These are phyloP conservation scores for Pichia nanzhaoensis DNA, from an alignment of 805 yeast species.

Conservation along the genomic window DNA sequence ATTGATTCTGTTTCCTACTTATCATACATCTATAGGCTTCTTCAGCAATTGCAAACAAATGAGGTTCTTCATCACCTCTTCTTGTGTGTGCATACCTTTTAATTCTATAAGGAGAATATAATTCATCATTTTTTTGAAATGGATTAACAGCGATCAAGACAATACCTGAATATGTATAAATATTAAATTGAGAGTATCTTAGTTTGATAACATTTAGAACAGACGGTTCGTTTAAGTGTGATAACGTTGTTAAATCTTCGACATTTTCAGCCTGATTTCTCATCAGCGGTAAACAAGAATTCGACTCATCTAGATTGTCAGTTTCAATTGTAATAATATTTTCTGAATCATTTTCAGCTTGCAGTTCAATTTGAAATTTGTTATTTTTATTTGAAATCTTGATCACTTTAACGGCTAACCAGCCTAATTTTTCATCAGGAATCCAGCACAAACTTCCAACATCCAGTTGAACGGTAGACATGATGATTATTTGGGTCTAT, in stretches of 20 bases:
- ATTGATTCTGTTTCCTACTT: conserved; percentile 76
- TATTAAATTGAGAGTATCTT: conserved; percentile 82
- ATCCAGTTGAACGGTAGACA: conserved; percentile 10
- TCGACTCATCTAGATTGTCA: conserved; percentile 41
- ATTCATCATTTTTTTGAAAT: conserved; percentile 83
- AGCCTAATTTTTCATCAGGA: conserved; percentile 66
- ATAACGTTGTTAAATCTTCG: conserved; percentile 87
- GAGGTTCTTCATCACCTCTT: conserved; percentile 95
- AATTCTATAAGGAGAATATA: conserved; percentile 86
- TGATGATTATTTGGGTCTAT: not conserved
- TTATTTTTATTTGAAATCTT: conserved; percentile 35
- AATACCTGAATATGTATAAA: conserved; percentile 94
- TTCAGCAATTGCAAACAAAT: conserved; percentile 94
- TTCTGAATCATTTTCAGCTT: conserved; percentile 41
- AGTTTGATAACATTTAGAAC: conserved; percentile 88
- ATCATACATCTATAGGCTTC: conserved; percentile 96
- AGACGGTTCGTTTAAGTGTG: conserved; percentile 93
- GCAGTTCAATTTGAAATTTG: conserved; percentile 45
- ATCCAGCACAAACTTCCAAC: conserved; percentile 63
- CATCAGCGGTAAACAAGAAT: conserved; percentile 63
- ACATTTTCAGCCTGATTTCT: conserved; percentile 92
- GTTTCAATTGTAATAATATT: conserved; percentile 43
- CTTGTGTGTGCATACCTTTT: conserved; percentile 91
- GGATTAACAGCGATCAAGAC: conserved; percentile 96
- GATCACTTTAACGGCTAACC: conserved; percentile 64